Evolutionary conservation across 371 early-diverging fungal genomes (phyloP).

Genomic region (Chytridium lagenaria): DNA sequence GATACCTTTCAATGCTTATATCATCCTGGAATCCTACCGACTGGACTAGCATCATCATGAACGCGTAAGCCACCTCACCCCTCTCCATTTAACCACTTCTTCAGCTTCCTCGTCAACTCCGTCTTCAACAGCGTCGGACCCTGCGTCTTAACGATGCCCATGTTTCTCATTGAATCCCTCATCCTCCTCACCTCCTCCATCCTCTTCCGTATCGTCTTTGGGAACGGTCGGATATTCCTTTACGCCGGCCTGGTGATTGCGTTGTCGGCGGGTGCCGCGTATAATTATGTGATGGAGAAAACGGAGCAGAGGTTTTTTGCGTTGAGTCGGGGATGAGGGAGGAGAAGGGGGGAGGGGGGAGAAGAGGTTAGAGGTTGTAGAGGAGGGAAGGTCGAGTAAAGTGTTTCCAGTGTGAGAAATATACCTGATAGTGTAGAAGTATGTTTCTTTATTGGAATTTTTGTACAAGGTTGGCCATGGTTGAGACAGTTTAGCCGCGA

Average conservation of each 20-base stretch:
- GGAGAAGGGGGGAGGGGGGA: too few species aligned
- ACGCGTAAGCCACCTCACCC: not conserved
- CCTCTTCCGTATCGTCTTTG: not conserved
- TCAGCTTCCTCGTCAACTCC: not conserved
- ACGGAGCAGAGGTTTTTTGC: not conserved
- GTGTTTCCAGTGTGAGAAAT: not conserved
- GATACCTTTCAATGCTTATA: not conserved
- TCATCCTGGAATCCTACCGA: not conserved
- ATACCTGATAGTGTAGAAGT: too few species aligned
- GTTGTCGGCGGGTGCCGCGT: not conserved
- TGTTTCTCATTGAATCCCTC: not conserved
- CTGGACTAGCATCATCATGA: not conserved
- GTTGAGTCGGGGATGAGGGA: too few species aligned
- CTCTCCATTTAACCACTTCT: too few species aligned
- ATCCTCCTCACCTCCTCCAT: not conserved
- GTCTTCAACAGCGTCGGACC: not conserved
- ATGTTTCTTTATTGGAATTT: too few species aligned
- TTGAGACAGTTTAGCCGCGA: too few species aligned
- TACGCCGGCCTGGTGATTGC: not conserved
- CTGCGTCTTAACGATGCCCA: not conserved
- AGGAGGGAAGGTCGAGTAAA: not conserved
- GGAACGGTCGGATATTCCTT: not conserved
- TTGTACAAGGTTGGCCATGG: too few species aligned
- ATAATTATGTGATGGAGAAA: not conserved
- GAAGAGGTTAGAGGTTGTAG: not conserved